Evolutionary conservation across 31 red algal genomes (phyloP).

Genomic region (Endocladia muricata): DNA sequence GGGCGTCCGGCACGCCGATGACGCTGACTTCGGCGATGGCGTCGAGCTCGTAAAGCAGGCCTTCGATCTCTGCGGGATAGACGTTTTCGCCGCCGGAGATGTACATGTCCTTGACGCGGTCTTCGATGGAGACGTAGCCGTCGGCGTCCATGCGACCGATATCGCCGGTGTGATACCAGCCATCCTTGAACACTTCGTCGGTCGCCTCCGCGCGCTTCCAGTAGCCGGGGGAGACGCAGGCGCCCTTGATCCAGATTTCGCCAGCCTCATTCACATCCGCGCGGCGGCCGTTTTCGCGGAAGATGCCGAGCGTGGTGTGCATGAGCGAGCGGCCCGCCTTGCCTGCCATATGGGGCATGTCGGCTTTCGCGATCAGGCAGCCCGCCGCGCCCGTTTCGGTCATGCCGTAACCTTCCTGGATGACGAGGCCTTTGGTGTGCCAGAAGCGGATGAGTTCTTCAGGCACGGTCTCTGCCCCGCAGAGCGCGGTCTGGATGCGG

Average conservation of each 20-base stretch:
- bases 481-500: neutral
- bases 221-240: conserved; percentile 17
- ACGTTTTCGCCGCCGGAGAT: conserved; percentile 26
- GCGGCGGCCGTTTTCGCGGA: neutral
- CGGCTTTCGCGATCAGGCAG: neutral
- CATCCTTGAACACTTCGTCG: conserved; percentile 10
- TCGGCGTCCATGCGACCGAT: conserved; percentile 38
- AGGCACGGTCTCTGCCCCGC: neutral
- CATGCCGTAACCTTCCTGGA: neutral
- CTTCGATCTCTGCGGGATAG: conserved; percentile 40
- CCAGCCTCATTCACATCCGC: neutral
- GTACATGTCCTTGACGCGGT: conserved; percentile 61
- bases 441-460: neutral
- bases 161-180: conserved; percentile 68
- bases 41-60: no score
- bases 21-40: conserved; percentile 35
- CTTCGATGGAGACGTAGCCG: conserved; percentile 44
- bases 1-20: conserved; percentile 22
- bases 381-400: conserved; percentile 29
- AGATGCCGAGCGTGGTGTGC: neutral
- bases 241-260: conserved; percentile 15
- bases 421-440: neutral
- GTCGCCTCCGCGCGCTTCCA: neutral
- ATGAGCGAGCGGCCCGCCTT: neutral
- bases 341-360: neutral